phyloP scores from a whole-genome alignment of 2,329 filamentous ascomycete species.

The Capronia epimyces region DNA sequence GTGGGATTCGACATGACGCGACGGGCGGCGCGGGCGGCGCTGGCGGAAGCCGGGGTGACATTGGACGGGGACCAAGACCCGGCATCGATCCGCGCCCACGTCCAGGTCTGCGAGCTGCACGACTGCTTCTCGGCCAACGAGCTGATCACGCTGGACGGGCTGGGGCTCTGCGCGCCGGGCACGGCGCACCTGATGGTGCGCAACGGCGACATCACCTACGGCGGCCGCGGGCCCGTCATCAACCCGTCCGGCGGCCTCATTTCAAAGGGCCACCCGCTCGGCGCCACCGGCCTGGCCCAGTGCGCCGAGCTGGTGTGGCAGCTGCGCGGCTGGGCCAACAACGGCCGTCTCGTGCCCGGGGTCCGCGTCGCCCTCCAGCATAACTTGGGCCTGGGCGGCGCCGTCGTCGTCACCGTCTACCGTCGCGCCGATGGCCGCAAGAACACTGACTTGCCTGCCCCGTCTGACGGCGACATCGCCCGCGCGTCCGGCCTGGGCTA shows the following conservation, averaged over 20 bases:
- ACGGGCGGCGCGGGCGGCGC: slow-evolving; percentile 63
- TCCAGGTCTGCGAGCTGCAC: slow-evolving; percentile 85
- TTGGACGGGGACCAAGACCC: not conserved
- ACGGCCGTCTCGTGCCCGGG: slow-evolving; percentile 59
- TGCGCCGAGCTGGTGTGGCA: slow-evolving; percentile 98
- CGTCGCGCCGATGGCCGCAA: slow-evolving; percentile 68
- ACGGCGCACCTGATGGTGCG: slow-evolving; percentile 90
- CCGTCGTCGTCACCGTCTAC: slow-evolving; percentile 85
- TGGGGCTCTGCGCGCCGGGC: slow-evolving; percentile 70
- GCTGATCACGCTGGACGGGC: slow-evolving; percentile 80
- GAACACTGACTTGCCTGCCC: slow-evolving; percentile 45
- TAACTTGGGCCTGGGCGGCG: slow-evolving; percentile 86
- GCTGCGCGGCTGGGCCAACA: slow-evolving; percentile 91
- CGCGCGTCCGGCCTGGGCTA: slow-evolving; percentile 69
- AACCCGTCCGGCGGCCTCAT: slow-evolving; percentile 94
- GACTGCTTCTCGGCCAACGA: slow-evolving; percentile 97
- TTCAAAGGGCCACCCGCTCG: slow-evolving; percentile 90
- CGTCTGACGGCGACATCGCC: slow-evolving; percentile 60
- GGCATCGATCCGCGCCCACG: slow-evolving; percentile 57
- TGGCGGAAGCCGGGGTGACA: slow-evolving; percentile 62
- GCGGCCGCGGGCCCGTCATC: slow-evolving; percentile 65
- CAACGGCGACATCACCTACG: slow-evolving; percentile 84
- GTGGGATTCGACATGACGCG: slow-evolving; percentile 84
- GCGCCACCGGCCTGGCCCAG: slow-evolving; percentile 87
- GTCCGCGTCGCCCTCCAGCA: slow-evolving; percentile 79